A percentile compares a stretch with the other conserved stretches of the same genome.
Conservation (phyloP, 2,329 filamentous ascomycete species). For the Apiospora arundinis region DNA sequence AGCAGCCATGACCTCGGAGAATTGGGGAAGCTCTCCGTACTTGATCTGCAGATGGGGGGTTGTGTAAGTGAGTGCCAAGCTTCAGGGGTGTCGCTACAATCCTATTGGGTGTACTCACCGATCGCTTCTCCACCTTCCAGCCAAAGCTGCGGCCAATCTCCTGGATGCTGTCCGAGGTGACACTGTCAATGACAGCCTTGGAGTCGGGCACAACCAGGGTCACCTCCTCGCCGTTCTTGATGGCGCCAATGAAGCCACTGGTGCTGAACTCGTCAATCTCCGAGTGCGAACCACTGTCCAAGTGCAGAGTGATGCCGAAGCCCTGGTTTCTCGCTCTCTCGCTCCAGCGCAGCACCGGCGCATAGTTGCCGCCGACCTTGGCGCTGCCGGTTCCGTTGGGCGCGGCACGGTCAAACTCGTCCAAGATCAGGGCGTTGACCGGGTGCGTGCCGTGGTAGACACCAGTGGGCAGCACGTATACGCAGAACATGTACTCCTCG, state of each 20-base stretch:
- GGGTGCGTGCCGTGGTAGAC: constrained; percentile 92
- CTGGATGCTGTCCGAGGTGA: constrained; percentile 74
- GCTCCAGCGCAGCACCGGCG: constrained; percentile 86
- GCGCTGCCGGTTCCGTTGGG: constrained; percentile 88
- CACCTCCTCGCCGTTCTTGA: constrained; percentile 62
- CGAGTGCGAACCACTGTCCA: constrained; percentile 83
- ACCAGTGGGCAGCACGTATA: constrained; percentile 90
- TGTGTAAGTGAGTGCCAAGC: background rate
- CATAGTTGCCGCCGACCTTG: constrained; percentile 97
- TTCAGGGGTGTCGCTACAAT: background rate
- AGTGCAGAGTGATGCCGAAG: constrained; percentile 92
- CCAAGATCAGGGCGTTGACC: constrained; percentile 85
- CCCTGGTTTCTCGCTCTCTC: constrained; percentile 80
- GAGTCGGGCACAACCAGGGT: constrained; percentile 89
- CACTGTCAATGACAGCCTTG: constrained; percentile 81
- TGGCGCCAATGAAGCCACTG: constrained; percentile 86
- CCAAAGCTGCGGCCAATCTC: constrained; percentile 79
- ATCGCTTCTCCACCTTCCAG: constrained; percentile 81
- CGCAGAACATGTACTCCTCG: constrained; percentile 89
- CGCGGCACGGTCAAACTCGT: constrained; percentile 93
- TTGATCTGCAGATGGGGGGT: constrained; percentile 59
- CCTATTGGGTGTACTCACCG: constrained; percentile 54
- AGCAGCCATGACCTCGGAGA: constrained; percentile 83
- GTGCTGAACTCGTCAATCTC: constrained; percentile 97
- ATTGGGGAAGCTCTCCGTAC: constrained; percentile 61